Evolutionary conservation across 2,329 filamentous ascomycete species (phyloP), one percentile per base, ranked within the genome.

Genomic region (Colletotrichum tropicicola): DNA sequence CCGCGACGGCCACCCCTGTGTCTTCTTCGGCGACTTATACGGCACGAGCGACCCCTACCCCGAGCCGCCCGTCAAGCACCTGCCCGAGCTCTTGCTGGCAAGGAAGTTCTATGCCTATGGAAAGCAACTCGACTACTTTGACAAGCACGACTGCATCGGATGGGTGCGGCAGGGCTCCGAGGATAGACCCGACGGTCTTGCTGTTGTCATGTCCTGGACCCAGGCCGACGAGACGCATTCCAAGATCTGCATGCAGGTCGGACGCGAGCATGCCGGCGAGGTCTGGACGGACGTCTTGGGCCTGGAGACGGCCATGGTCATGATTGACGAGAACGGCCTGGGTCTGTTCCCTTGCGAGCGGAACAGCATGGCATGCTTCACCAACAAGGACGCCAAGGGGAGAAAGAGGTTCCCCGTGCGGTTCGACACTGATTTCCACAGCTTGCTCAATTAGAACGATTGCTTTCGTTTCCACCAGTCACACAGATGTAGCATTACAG

Each of bases 1-100:
- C 7, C 57, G 30, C 5, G 57, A 62, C 6, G 62, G 62, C 25
- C 62, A 65, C 30, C 62, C 62, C 3, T 65, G 62, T 19, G 62
- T 65, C 49, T 65, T 65, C 37, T 65, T 65, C 12, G 62, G 62
- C 2, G 62, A 65, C 28, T 27, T 65, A 4, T 65, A 65, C 28
- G 62, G 62, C 10, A 65, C 52, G 4, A 47, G 51, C 9, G 19
- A 48, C 0, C 58, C 57, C 15, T 27, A 62, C 27, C 62, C 37
- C 4, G 62, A 65, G 27, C 32, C 44, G 2, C 51, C 49, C 3
- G 44, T 62, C 15, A 43, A 21, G 4, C 43, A 32, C 15, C 45
- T 65, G 17, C 62, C 62, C 35, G 27, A 62, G 6, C 19, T 65
- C 7, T 35, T 65, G 1, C 12, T 65, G 28, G 57, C 51, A 5